These are phyloP conservation scores for Sphagnum magellanicum DNA, from an alignment of 228 moss, liverwort and hornwort genomes.

Conservation along the genomic window DNA sequence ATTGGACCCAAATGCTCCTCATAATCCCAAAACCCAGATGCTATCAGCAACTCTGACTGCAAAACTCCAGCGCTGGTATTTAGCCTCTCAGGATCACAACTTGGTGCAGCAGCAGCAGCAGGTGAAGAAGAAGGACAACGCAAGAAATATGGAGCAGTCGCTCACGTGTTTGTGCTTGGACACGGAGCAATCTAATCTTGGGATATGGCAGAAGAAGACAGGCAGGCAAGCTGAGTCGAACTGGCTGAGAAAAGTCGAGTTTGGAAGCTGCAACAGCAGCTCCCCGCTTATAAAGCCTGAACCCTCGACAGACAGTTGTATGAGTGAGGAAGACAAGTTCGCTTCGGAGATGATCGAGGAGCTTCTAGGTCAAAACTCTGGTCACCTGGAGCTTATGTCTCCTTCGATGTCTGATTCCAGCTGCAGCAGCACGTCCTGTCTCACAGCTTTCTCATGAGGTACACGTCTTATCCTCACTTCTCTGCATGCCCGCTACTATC, in stretches of 20 bases:
- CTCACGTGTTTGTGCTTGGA: slow-evolving; percentile 54
- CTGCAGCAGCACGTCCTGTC: slow-evolving; percentile 37
- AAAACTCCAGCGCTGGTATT: slow-evolving; percentile 61
- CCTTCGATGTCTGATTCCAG: slow-evolving; percentile 42
- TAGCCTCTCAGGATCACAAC: slow-evolving; percentile 24
- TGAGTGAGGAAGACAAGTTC: slow-evolving; percentile 59
- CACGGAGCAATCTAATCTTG: slow-evolving; percentile 51
- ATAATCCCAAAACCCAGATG: slow-evolving; percentile 46
- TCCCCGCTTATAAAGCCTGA: background rate
- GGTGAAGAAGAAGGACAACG: slow-evolving; percentile 14
- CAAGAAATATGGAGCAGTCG: slow-evolving; percentile 16
- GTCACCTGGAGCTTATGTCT: slow-evolving; percentile 30
- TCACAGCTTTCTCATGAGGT: slow-evolving; percentile 27
- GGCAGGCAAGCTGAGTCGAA: slow-evolving; percentile 35
- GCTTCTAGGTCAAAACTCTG: slow-evolving; percentile 32
- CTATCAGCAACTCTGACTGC: slow-evolving; percentile 45
- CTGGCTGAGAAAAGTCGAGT: slow-evolving; percentile 61
- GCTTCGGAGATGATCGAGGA: slow-evolving; percentile 67
- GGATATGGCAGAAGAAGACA: slow-evolving; percentile 55
- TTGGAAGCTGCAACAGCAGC: slow-evolving; percentile 9
- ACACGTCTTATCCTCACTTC: background rate
- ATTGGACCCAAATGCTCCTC: slow-evolving; percentile 34
- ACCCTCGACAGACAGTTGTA: slow-evolving; percentile 5
- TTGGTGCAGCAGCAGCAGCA: slow-evolving; percentile 24
- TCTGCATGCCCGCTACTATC: background rate